These are phyloP conservation scores for Microthlaspi erraticum DNA, from an alignment of 345 rosid genomes.

Conservation along the genomic window DNA sequence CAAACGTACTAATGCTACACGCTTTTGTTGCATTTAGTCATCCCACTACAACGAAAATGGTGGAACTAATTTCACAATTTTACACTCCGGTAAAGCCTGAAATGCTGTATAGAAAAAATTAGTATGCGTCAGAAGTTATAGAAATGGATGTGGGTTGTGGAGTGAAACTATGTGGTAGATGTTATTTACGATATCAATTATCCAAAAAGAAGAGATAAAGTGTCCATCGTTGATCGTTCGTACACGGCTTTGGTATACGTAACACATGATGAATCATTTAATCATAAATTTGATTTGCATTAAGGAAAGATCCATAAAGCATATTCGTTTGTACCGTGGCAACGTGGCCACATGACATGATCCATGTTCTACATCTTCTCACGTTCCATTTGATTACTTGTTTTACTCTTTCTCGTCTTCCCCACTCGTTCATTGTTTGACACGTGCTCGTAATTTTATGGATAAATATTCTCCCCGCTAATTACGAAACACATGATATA, in stretches of 20 bases:
- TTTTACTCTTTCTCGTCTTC: conserved; percentile 29
- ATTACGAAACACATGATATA: conserved; percentile 9
- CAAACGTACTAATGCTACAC: no score
- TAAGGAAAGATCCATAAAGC: conserved; percentile 29
- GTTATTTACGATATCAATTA: conserved; percentile 13
- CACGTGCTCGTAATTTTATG: conserved; percentile 6
- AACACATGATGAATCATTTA: conserved; percentile 11
- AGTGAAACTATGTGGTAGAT: conserved; percentile 15
- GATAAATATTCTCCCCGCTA: conserved; percentile 7
- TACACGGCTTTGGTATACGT: conserved; percentile 26
- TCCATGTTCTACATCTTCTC: conserved; percentile 19
- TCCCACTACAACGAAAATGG: not conserved
- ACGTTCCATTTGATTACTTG: conserved; percentile 29
- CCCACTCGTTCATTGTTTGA: conserved; percentile 19
- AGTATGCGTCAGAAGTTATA: not conserved
- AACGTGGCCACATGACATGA: conserved; percentile 35
- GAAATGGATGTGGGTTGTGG: conserved; percentile 15
- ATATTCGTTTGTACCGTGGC: conserved; percentile 34
- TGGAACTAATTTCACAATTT: not conserved
- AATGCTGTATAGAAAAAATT: not conserved
- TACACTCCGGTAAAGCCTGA: no score
- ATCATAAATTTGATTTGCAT: not conserved
- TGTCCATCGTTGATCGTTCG: conserved; percentile 25
- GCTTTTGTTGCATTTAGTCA: no score
- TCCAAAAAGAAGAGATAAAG: not conserved